phyloP scores from a whole-genome alignment of 1,139 yeast genomes.

The Geotrichum phurueaensis region DNA sequence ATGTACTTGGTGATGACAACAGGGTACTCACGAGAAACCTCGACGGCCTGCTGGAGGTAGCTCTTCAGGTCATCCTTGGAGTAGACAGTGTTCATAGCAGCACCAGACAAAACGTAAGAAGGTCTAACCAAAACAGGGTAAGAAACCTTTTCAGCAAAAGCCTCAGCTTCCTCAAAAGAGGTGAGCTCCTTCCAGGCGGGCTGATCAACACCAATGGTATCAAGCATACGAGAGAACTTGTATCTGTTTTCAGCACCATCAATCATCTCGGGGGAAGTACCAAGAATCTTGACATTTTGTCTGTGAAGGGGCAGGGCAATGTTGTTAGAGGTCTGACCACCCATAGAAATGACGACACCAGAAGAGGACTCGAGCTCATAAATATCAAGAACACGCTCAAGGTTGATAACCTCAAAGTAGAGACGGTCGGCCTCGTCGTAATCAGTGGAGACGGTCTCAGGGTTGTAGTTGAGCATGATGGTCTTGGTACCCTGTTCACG shows the following conservation, averaged over 20 bases:
- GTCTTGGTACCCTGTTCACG: slow-evolving; percentile 85
- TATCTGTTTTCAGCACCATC: slow-evolving; percentile 98
- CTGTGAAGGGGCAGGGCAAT: slow-evolving; percentile 82
- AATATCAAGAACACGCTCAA: slow-evolving; percentile 95
- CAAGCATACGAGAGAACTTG: slow-evolving; percentile 90
- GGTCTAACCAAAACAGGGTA: slow-evolving; percentile 98
- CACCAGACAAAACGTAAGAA: slow-evolving; percentile 94
- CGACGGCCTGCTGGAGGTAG: slow-evolving; percentile 79
- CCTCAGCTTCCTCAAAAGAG: slow-evolving; percentile 76
- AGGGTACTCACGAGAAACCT: slow-evolving; percentile 92
- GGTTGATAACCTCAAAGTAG: slow-evolving; percentile 89
- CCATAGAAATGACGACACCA: slow-evolving; percentile 94
- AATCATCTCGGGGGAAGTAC: slow-evolving; percentile 91
- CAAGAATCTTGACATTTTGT: slow-evolving; percentile 71
- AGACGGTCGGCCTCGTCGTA: slow-evolving; percentile 96
- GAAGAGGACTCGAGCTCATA: slow-evolving; percentile 84
- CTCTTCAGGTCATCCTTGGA: slow-evolving; percentile 70
- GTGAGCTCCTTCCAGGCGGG: slow-evolving; percentile 97
- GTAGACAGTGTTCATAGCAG: slow-evolving; percentile 94
- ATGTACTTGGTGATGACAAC: slow-evolving; percentile 95
- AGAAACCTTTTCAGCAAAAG: slow-evolving; percentile 78
- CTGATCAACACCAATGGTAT: slow-evolving; percentile 87
- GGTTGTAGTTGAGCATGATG: slow-evolving; percentile 94
- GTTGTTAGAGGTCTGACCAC: slow-evolving; percentile 97
- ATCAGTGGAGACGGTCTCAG: slow-evolving; percentile 97